Percentiles rank a stretch among this genome's conserved stretches.
Conservation (phyloP, 2,329 filamentous ascomycete genomes). For the Endocalyx cinctus region DNA sequence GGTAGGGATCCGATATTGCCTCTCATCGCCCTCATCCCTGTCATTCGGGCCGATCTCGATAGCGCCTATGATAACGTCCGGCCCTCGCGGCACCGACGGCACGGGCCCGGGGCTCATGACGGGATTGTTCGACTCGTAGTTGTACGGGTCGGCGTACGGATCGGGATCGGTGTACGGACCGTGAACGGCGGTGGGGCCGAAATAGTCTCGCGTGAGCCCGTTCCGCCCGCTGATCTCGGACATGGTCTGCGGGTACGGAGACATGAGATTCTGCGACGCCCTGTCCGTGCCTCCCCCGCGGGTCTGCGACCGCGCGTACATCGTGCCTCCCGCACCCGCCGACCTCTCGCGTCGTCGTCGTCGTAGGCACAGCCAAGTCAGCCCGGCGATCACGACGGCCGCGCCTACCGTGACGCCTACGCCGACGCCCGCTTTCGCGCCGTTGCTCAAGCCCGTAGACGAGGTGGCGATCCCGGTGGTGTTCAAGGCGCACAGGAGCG, state of each 20-base stretch:
- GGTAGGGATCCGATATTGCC: too few species aligned
- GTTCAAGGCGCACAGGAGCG: constrained; percentile 26
- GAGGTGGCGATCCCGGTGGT: constrained; percentile 13
- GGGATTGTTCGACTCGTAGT: constrained; percentile 2
- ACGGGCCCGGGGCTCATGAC: constrained; percentile 31
- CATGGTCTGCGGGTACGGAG: constrained; percentile 17
- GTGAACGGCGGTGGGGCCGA: constrained; percentile 36
- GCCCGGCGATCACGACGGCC: constrained; percentile 35
- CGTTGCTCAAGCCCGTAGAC: constrained; percentile 30
- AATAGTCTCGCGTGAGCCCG: constrained; percentile 37
- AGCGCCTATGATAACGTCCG: constrained; percentile 45
- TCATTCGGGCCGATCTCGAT: constrained; percentile 49
- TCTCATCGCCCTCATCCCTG: neutral
- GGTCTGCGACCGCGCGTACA: neutral
- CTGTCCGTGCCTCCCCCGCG: neutral
- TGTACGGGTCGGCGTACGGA: constrained; percentile 10
- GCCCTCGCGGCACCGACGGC: constrained; percentile 39
- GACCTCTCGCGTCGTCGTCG: constrained; percentile 26
- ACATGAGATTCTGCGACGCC: neutral
- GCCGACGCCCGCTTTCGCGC: constrained; percentile 54
- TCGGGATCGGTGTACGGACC: constrained; percentile 43
- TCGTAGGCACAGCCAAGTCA: constrained; percentile 44
- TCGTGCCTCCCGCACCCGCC: constrained; percentile 5
- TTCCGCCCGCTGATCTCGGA: constrained; percentile 28
- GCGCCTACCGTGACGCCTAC: constrained; percentile 44